Conservation (phyloP, 2,329 filamentous ascomycete species). For the Periconia macrospinosa region DNA sequence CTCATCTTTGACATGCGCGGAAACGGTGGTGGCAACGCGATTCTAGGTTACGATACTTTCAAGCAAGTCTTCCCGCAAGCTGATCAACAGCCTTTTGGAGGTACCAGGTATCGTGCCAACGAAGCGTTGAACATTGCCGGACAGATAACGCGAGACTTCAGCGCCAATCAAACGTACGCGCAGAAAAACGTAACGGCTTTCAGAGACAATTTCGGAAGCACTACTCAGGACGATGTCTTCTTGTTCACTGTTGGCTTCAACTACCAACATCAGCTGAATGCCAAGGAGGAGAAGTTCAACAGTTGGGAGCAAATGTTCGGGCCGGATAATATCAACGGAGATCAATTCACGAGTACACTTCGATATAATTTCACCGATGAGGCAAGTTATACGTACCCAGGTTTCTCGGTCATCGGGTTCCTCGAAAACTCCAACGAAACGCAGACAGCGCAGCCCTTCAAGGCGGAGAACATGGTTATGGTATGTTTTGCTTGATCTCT, state of each 20-base stretch:
- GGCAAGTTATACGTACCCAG: slow-evolving; percentile 29
- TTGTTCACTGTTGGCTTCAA: slow-evolving; percentile 33
- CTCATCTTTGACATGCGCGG: slow-evolving; percentile 65
- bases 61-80: slow-evolving; percentile 56
- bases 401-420: slow-evolving; percentile 35
- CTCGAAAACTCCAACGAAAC: slow-evolving; percentile 32
- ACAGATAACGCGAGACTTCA: slow-evolving; percentile 33
- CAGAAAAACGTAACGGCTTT: slow-evolving; percentile 34
- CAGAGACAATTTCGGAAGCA: slow-evolving; percentile 21
- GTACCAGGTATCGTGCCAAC: slow-evolving; percentile 51
- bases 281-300: slow-evolving; percentile 28
- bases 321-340: slow-evolving; percentile 32
- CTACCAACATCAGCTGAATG: slow-evolving; percentile 35
- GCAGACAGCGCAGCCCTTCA: slow-evolving; percentile 39
- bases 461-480: slow-evolving; percentile 45
- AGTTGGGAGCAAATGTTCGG: slow-evolving; percentile 43
- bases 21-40: slow-evolving; percentile 60
- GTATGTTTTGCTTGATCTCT: slow-evolving; percentile 2
- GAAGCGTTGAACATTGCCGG: slow-evolving; percentile 42
- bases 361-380: slow-evolving; percentile 43
- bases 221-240: slow-evolving; percentile 24
- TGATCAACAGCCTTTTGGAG: slow-evolving; percentile 46
- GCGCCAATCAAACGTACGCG: slow-evolving; percentile 28
- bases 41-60: slow-evolving; percentile 51
- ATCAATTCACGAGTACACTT: slow-evolving; percentile 39